Conservation (phyloP, 805 yeast genomes). For the Cyberlindnera xylosilytica region DNA sequence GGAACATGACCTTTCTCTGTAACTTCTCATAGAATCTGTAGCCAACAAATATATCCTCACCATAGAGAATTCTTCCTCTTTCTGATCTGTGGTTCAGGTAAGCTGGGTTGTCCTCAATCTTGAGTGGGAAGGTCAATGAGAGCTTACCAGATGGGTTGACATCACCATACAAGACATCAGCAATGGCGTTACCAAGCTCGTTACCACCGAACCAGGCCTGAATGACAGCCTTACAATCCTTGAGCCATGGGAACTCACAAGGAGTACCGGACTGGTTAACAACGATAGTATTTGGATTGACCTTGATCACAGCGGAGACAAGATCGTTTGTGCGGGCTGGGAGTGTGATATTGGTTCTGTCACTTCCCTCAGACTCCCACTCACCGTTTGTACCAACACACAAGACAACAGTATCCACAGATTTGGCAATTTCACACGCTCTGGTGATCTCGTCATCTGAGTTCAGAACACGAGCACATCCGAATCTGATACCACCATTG, state of each 20-base stretch:
- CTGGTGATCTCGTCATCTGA: conserved; percentile 31
- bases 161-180: conserved; percentile 60
- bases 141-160: conserved; percentile 59
- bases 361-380: conserved; percentile 63
- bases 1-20: conserved; percentile 46
- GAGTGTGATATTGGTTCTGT: conserved; percentile 47
- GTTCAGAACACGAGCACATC: conserved; percentile 29
- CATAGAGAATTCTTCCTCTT: conserved; percentile 53
- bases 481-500: conserved; percentile 37
- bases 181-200: conserved; percentile 57
- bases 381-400: conserved; percentile 51
- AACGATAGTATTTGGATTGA: conserved; percentile 48
- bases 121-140: conserved; percentile 52
- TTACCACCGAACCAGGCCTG: conserved; percentile 62
- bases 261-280: conserved; percentile 66
- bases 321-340: conserved; percentile 50
- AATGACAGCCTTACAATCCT: conserved; percentile 40
- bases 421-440: conserved; percentile 48
- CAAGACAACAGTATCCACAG: conserved; percentile 51
- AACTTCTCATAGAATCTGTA: conserved; percentile 57
- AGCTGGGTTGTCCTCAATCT: conserved; percentile 53
- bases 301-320: conserved; percentile 43
- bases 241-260: conserved; percentile 54
- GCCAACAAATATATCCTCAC: conserved; percentile 66
- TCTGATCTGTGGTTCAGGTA: conserved; percentile 48